A percentile compares a stretch with the other conserved stretches of the same genome.
These are phyloP conservation scores for Vigna radiata DNA, from an alignment of 306 rosid species.

Conservation along the genomic window DNA sequence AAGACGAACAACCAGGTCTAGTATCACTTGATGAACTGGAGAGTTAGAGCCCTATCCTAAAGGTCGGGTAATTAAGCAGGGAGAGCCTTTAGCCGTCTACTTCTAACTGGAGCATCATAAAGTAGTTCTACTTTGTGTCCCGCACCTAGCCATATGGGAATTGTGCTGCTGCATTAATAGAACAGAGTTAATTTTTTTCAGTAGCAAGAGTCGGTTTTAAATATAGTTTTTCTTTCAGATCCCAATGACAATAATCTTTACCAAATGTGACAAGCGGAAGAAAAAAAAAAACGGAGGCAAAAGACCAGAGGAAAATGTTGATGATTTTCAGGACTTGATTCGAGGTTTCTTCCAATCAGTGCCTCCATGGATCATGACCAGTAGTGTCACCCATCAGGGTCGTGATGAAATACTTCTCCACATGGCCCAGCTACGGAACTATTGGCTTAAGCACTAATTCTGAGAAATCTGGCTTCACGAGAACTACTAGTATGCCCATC, in stretches of 20 bases:
- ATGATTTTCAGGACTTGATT: conserved; percentile 85
- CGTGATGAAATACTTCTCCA: conserved; percentile 94
- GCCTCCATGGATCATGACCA: conserved; percentile 99
- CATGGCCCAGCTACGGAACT: conserved; percentile 93
- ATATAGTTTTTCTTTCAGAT: conserved; percentile 60
- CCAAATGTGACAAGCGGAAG: conserved; percentile 98
- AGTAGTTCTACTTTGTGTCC: conserved; percentile 6
- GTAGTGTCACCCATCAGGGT: conserved; percentile 90
- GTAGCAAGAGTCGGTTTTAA: not conserved
- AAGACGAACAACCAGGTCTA: conserved; percentile 5
- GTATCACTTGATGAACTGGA: not conserved
- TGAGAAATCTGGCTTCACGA: conserved; percentile 8
- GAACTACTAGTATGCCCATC: conserved; percentile 22
- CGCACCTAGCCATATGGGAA: not conserved
- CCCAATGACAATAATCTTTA: conserved; percentile 95
- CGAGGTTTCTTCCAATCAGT: conserved; percentile 72
- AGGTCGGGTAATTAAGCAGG: not conserved
- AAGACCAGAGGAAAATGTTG: conserved; percentile 85
- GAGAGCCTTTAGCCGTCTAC: conserved; percentile 14
- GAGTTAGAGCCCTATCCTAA: not conserved
- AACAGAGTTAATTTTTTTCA: conserved; percentile 8
- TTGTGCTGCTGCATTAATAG: not conserved
- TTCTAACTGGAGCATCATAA: conserved; percentile 23
- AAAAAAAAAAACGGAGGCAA: conserved; percentile 93
- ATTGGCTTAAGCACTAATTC: conserved; percentile 93